These are phyloP conservation scores for Xylariaceae sp. DNA, from an alignment of 2,329 filamentous ascomycete species.

Conservation along the genomic window DNA sequence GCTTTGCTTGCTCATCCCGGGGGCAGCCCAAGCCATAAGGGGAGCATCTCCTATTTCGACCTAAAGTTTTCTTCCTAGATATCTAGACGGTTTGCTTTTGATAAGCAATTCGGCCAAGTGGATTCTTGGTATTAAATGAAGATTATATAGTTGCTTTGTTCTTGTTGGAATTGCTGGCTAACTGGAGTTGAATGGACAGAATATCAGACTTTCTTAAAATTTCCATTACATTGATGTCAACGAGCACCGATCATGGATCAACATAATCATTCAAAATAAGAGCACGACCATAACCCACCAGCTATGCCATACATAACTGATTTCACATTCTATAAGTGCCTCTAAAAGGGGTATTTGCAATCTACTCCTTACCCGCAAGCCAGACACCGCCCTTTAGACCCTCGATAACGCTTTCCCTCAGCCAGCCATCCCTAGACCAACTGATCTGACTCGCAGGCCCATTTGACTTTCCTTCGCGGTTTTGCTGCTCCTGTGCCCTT, in stretches of 20 bases:
- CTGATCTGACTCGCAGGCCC: constrained; percentile 29
- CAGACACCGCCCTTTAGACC: constrained; percentile 62
- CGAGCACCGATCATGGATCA: no score
- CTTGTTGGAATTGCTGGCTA: no score
- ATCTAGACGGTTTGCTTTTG: no score
- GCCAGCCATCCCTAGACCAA: constrained; percentile 57
- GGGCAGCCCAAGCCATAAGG: no score
- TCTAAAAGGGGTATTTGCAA: neutral
- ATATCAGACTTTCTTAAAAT: neutral
- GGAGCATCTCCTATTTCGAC: no score
- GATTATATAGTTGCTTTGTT: no score
- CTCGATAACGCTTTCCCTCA: constrained; percentile 62
- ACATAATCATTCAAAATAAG: neutral
- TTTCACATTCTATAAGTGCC: neutral
- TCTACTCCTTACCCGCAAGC: constrained; percentile 50
- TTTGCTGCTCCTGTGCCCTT: constrained; percentile 36
- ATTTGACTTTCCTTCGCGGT: constrained; percentile 28
- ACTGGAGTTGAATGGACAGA: no score
- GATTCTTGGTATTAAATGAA: no score
- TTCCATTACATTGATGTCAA: no score
- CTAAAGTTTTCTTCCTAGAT: no score
- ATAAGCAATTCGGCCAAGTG: no score
- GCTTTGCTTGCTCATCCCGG: neutral
- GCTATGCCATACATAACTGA: neutral
- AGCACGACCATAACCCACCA: neutral